Base-by-base conservation (phyloP, 1,284 basidiomycete genomes). In the Sporisorium exsertum region DNA sequence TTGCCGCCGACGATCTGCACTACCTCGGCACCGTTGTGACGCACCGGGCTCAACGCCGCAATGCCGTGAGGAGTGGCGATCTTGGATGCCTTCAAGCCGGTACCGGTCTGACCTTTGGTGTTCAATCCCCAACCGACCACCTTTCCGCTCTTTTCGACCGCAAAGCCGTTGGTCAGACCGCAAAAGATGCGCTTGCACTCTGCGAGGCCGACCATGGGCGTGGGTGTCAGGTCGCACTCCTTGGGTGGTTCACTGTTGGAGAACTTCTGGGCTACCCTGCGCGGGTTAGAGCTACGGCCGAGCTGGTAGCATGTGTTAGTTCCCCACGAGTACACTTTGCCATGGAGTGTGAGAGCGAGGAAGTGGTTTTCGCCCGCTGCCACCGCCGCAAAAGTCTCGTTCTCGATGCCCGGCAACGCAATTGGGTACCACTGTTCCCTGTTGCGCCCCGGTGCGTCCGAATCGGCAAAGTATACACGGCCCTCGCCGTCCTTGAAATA, bases 81-180 rank as follows among this genome's bases (percentile, higher is more conserved):
- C 32, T 88, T 88, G 20, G 88, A 86, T 37, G 86, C 82, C 24
- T 88, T 88, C 50, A 70, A 57, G 8, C 84, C 84, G 9, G 90
- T 88, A 37, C 92, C 92, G 0, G 89, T 89, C 85, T 93, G 92
- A 32, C 89, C 89, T 85, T 89, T 89, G 43, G 89, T 91, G 86
- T 97, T 97, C 69, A 95, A 88, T 26, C 95, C 95, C 95, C 95
- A 97, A 3, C 91, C 93, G 89, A 91, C 96, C 4, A 95, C 92
- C 54, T 89, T 89, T 42, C 94, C 95, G 24, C 88, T 87, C 72
- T 91, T 89, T 85, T 94, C 92, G 70, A 97, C 91, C 4, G 94
- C 95, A 80, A 96, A 97, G 0, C 93, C 94, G 84, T 94, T 92
- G 86, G 91, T 93, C 47, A 90, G 89, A 10, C 95, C 94, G 0